Percentiles rank a stretch among this genome's conserved stretches.
These are phyloP conservation scores for Glarea lozoyensis DNA, from an alignment of 495 filamentous ascomycete genomes.

Conservation along the genomic window DNA sequence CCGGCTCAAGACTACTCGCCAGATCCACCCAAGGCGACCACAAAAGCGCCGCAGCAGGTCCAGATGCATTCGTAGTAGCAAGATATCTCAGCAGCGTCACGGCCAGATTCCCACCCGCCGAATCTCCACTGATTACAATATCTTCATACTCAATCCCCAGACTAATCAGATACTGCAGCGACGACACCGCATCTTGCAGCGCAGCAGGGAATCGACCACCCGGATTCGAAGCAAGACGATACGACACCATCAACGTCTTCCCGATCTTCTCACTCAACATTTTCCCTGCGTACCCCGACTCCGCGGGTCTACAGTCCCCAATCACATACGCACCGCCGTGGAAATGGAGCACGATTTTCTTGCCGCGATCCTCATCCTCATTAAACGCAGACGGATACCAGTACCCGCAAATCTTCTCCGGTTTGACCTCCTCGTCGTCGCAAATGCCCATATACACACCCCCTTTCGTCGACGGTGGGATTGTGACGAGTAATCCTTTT, in stretches of 20 bases:
- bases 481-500: conserved; percentile 23
- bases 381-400: conserved; percentile 15
- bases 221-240: conserved; percentile 28
- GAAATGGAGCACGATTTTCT: conserved; percentile 36
- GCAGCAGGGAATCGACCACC: conserved; percentile 33
- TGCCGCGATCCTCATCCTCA: not conserved
- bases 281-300: conserved; percentile 26
- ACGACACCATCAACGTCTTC: conserved; percentile 22
- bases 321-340: conserved; percentile 43
- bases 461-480: conserved; percentile 16
- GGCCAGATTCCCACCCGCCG: conserved; percentile 32
- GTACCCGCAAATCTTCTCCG: conserved; percentile 11
- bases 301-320: conserved; percentile 28
- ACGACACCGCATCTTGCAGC: conserved; percentile 36
- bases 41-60: conserved; percentile 13
- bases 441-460: conserved; percentile 7
- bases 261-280: conserved; percentile 18
- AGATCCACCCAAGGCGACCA: conserved; percentile 24
- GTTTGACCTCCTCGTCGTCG: conserved; percentile 9
- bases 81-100: conserved; percentile 33
- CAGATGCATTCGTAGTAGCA: conserved; percentile 11
- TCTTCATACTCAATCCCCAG: conserved; percentile 23
- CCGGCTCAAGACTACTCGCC: not conserved
- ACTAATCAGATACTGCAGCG: conserved; percentile 30
- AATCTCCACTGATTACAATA: conserved; percentile 37